Evolutionary conservation across 768 basidiomycete genomes (phyloP).

Genomic region (Boletales sp.): DNA sequence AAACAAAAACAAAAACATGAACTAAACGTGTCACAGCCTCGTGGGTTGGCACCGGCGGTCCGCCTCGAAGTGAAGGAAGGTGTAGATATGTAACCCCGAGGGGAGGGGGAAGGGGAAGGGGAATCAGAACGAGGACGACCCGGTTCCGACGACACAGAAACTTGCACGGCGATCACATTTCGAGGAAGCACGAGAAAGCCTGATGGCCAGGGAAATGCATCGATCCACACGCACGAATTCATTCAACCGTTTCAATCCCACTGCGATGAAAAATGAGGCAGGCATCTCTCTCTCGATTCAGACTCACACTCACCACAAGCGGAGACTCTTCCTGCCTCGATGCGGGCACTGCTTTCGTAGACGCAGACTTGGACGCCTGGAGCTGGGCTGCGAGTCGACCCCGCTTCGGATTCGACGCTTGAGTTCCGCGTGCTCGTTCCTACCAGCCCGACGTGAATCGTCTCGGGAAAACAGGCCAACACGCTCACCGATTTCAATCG

Average conservation of each 20-base stretch:
- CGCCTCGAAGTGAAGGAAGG: conserved; percentile 12
- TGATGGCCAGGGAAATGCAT: conserved; percentile 23
- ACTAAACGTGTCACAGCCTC: conserved; percentile 33
- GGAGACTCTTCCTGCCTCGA: conserved; percentile 37
- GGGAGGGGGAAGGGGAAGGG: conserved; percentile 1
- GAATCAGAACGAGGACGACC: conserved; percentile 16
- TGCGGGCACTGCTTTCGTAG: conserved; percentile 35
- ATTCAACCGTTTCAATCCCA: conserved; percentile 37
- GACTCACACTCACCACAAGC: conserved; percentile 42
- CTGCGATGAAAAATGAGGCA: conserved; percentile 32
- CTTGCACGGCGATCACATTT: conserved; percentile 32
- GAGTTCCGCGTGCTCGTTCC: conserved; percentile 42
- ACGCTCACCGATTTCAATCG: conserved; percentile 50
- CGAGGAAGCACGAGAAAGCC: conserved; percentile 30
- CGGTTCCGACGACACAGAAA: conserved; percentile 34
- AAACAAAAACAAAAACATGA: conserved; percentile 23
- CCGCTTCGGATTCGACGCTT: conserved; percentile 42
- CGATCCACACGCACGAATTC: conserved; percentile 6
- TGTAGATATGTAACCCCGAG: conserved; percentile 31
- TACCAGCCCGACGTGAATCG: conserved; percentile 26
- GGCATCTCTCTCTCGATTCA: conserved; percentile 9
- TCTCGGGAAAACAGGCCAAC: conserved; percentile 8
- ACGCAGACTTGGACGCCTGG: conserved; percentile 36
- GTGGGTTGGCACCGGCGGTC: conserved; percentile 23
- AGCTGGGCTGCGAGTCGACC: conserved; percentile 43